phyloP scores from a whole-genome alignment of 148 eudicot genomes.

The Euryodendron excelsum region DNA sequence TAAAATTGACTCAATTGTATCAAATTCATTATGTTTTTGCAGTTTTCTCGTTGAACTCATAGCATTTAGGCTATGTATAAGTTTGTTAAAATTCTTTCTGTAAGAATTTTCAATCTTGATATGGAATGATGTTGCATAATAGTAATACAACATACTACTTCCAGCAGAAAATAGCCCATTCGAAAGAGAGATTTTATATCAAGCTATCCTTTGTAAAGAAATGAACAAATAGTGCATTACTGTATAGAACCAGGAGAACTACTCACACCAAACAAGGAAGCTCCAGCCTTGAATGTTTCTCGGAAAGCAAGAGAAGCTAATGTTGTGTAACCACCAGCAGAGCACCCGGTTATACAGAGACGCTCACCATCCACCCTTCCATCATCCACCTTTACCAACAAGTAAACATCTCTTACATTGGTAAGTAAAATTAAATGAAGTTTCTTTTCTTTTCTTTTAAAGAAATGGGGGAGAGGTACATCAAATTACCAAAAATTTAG shows the following conservation, averaged over 20 bases:
- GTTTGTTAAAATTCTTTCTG: not conserved
- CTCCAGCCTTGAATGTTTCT: slow-evolving; percentile 75
- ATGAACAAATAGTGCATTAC: not conserved
- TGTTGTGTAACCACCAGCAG: slow-evolving; percentile 96
- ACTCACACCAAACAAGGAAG: slow-evolving; percentile 90
- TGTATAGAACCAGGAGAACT: not conserved
- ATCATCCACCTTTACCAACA: slow-evolving; percentile 46
- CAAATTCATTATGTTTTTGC: too few species aligned
- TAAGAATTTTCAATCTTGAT: not conserved
- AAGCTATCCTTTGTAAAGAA: not conserved
- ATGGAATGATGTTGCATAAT: not conserved
- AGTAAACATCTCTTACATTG: not conserved
- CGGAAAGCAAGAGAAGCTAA: slow-evolving; percentile 86
- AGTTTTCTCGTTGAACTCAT: too few species aligned
- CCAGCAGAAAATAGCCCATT: too few species aligned
- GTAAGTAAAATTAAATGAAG: slow-evolving; percentile 8
- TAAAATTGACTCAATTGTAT: too few species aligned
- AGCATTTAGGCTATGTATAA: not conserved
- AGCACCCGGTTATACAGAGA: slow-evolving; percentile 81
- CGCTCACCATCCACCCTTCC: slow-evolving; percentile 68
- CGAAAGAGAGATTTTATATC: not conserved
- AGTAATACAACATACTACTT: too few species aligned
- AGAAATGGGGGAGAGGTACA: not conserved
- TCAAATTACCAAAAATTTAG: slow-evolving; percentile 63
- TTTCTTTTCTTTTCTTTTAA: not conserved